phyloP scores from a whole-genome alignment of 495 filamentous ascomycete species.

The Recurvomyces mirabilis region DNA sequence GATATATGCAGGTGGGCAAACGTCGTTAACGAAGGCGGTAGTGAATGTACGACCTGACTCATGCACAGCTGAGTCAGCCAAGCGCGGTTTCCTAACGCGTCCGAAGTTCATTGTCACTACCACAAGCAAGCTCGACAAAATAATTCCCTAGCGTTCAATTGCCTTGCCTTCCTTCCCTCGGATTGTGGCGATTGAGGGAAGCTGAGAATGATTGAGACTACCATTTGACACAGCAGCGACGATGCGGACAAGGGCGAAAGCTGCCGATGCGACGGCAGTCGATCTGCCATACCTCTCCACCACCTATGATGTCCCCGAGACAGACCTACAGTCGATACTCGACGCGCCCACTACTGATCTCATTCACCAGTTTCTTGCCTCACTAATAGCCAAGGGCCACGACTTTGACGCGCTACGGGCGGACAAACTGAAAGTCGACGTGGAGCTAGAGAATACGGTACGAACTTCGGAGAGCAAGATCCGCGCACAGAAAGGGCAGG shows the following conservation, averaged over 20 bases:
- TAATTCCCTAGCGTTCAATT: too few relatives aligned
- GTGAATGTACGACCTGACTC: too few relatives aligned
- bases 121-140: too few relatives aligned
- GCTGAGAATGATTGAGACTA: neutral
- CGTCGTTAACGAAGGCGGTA: too few relatives aligned
- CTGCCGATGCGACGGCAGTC: constrained; percentile 36
- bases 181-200: neutral
- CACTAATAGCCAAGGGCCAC: constrained; percentile 58
- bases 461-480: constrained; percentile 68
- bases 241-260: constrained; percentile 13
- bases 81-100: too few relatives aligned
- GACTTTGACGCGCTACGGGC: constrained; percentile 69
- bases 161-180: neutral
- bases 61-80: too few relatives aligned
- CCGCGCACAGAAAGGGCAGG: constrained; percentile 62
- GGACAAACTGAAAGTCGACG: constrained; percentile 72
- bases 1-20: too few relatives aligned
- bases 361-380: constrained; percentile 54
- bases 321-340: constrained; percentile 51
- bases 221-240: neutral
- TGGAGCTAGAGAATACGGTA: constrained; percentile 86
- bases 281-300: constrained; percentile 66
- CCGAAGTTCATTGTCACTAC: too few relatives aligned
- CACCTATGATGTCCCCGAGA: constrained; percentile 61
- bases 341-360: constrained; percentile 68